phyloP scores from a whole-genome alignment of 345 rosid genomes.

The Physaria fendleri region DNA sequence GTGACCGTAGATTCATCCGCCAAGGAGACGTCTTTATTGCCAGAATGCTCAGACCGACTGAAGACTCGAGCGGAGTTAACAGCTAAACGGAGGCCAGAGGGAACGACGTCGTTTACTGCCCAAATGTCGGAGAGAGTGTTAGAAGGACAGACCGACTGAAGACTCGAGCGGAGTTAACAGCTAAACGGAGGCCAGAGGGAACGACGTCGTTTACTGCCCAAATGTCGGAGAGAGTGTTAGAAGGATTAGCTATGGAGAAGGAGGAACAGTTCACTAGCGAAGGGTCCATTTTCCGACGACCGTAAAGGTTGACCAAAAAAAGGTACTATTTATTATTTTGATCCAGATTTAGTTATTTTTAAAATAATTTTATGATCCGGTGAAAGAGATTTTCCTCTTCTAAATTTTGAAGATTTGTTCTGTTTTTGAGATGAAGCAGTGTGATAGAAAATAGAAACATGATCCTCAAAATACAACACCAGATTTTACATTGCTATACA shows the following conservation, averaged over 20 bases:
- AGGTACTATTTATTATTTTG: too few relatives aligned
- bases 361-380: too few relatives aligned
- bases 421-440: not conserved
- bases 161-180: slow-evolving; percentile 37
- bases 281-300: slow-evolving; percentile 61
- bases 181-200: slow-evolving; percentile 51
- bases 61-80: slow-evolving; percentile 38
- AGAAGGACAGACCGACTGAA: slow-evolving; percentile 29
- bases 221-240: slow-evolving; percentile 82
- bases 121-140: slow-evolving; percentile 87
- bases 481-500: slow-evolving; percentile 13
- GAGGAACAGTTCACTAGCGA: slow-evolving; percentile 69
- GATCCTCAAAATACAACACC: slow-evolving; percentile 4
- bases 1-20: slow-evolving; percentile 80
- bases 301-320: slow-evolving; percentile 7
- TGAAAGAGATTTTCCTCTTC: too few relatives aligned
- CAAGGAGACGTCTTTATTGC: slow-evolving; percentile 44
- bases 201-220: slow-evolving; percentile 58
- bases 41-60: slow-evolving; percentile 27
- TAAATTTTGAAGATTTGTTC: not conserved
- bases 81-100: slow-evolving; percentile 47
- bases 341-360: slow-evolving; percentile 15
- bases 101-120: slow-evolving; percentile 51
- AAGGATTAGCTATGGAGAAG: slow-evolving; percentile 77
- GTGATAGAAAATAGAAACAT: slow-evolving; percentile 6